Percentiles rank a stretch among this genome's conserved stretches.
These are phyloP conservation scores for Metschnikowia henanensis DNA, from an alignment of 805 yeast genomes.

Conservation along the genomic window DNA sequence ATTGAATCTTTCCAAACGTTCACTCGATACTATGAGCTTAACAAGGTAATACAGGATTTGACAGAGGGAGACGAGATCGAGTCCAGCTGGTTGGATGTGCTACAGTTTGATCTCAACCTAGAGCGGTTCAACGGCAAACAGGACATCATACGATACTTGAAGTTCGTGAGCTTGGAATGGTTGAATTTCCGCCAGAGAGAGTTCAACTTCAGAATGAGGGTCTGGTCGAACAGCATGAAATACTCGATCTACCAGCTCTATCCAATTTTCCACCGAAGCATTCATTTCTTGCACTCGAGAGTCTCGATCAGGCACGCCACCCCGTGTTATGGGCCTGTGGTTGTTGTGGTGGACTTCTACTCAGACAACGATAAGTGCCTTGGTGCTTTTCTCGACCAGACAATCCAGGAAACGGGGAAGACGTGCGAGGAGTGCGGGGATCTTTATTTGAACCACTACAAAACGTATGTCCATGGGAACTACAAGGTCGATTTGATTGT, in stretches of 20 bases:
- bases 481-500: constrained; percentile 79
- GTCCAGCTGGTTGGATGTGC: constrained; percentile 25
- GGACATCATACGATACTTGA: constrained; percentile 39
- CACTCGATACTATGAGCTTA: constrained; percentile 20
- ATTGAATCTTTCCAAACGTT: constrained; percentile 49
- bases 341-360: constrained; percentile 82
- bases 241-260: constrained; percentile 39
- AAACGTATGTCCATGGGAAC: constrained; percentile 85
- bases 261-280: constrained; percentile 66
- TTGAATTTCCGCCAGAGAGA: constrained; percentile 50
- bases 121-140: constrained; percentile 29
- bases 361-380: constrained; percentile 88
- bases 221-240: constrained; percentile 41
- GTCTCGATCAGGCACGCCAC: constrained; percentile 83
- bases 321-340: constrained; percentile 90
- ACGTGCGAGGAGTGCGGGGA: constrained; percentile 83
- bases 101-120: constrained; percentile 26
- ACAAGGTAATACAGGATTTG: constrained; percentile 23
- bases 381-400: constrained; percentile 85
- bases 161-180: constrained; percentile 33
- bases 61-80: constrained; percentile 28
- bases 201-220: constrained; percentile 49
- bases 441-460: constrained; percentile 66
- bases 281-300: constrained; percentile 76
- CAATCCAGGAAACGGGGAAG: constrained; percentile 63